Evolutionary conservation across 305 asterid species (phyloP).

Genomic region (Solanum hybrid): DNA sequence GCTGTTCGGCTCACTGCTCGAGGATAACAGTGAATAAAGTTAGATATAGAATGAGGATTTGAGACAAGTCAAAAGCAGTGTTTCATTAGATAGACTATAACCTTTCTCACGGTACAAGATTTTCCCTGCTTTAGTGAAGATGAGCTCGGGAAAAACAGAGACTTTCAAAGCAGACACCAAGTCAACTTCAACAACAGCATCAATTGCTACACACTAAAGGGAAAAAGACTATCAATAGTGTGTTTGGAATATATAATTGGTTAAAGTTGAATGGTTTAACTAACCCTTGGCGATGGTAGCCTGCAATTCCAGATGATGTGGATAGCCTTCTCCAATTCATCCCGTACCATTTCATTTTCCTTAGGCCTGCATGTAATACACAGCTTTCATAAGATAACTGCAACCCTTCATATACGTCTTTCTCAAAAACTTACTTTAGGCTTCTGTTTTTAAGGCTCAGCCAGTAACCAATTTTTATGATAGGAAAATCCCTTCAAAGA

Average conservation of each 20-base stretch:
- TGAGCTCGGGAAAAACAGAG: constrained; percentile 69
- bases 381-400: background rate
- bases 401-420: background rate
- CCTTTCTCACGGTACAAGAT: constrained; percentile 83
- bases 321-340: constrained; percentile 79
- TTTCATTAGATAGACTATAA: constrained; percentile 5
- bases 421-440: background rate
- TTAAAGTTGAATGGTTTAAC: constrained; percentile 11
- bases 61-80: background rate
- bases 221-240: background rate
- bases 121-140: constrained; percentile 82
- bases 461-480: background rate
- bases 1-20: constrained; percentile 57
- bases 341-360: constrained; percentile 55
- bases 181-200: constrained; percentile 65
- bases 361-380: constrained; percentile 48
- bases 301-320: constrained; percentile 86
- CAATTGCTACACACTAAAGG: constrained; percentile 77
- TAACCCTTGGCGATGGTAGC: constrained; percentile 88
- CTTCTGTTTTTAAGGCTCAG: background rate
- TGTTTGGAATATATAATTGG: background rate
- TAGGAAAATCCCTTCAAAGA: background rate
- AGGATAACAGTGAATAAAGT: background rate
- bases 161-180: constrained; percentile 74
- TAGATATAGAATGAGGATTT: constrained; percentile 3